Percentiles rank a stretch among this genome's conserved stretches.
Evolutionary conservation across 2,329 filamentous ascomycete species (phyloP).

Genomic region (Fusarium phyllophilum): DNA sequence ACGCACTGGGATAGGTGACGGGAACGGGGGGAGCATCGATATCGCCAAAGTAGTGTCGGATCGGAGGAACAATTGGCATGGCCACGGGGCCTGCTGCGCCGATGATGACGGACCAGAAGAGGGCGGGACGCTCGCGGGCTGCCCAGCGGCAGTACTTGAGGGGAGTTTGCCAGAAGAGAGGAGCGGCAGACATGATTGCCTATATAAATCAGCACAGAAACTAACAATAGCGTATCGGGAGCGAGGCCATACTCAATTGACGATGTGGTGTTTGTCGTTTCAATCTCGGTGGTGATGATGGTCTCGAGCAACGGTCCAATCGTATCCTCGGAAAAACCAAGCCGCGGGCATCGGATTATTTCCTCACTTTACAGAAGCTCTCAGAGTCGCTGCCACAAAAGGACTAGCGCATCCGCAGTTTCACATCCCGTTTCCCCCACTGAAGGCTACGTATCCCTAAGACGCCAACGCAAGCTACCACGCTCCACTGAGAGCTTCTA

Average conservation of each 20-base stretch:
- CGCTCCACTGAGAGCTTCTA: slow-evolving; percentile 36
- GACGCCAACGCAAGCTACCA: slow-evolving; percentile 41
- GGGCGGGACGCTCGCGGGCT: slow-evolving; percentile 85
- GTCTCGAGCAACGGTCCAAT: slow-evolving; percentile 39
- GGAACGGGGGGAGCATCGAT: slow-evolving; percentile 77
- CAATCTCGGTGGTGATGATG: slow-evolving; percentile 38
- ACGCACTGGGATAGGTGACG: slow-evolving; percentile 91
- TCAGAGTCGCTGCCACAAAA: not conserved
- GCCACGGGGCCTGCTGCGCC: slow-evolving; percentile 77
- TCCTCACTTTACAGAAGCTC: not conserved
- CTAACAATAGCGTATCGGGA: not conserved
- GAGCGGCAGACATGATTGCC: slow-evolving; percentile 66
- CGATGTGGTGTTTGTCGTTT: slow-evolving; percentile 35
- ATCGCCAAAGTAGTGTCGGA: slow-evolving; percentile 79
- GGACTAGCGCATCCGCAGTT: slow-evolving; percentile 21
- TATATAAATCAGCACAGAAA: not conserved
- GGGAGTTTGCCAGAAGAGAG: slow-evolving; percentile 87
- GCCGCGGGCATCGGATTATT: slow-evolving; percentile 44
- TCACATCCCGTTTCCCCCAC: slow-evolving; percentile 15
- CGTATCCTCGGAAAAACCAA: slow-evolving; percentile 46
- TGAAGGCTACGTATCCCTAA: slow-evolving; percentile 53
- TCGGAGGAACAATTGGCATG: slow-evolving; percentile 76
- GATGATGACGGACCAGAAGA: slow-evolving; percentile 87
- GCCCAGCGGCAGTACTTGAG: slow-evolving; percentile 90
- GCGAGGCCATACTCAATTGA: slow-evolving; percentile 51